Base-by-base conservation (phyloP, 257 asterid species). In the Solanum dulcamara region DNA sequence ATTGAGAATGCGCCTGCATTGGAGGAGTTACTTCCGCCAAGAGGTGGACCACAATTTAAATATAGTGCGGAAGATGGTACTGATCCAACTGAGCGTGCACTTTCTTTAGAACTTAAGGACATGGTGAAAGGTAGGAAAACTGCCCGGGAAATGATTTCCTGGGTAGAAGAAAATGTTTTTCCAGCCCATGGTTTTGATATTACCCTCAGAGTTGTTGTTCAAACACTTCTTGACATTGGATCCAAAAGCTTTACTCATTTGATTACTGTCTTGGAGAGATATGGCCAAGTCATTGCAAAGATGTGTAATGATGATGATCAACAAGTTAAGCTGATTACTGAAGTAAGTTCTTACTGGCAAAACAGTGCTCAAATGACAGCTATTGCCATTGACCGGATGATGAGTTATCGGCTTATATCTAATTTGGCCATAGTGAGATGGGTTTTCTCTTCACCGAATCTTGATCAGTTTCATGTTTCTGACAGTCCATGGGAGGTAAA, bases 401-500 rank as follows among this genome's bases (percentile, higher is more conserved):
- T 97, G 99, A 97, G 98, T 71, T 97, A 97, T 90, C 98, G 98
- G 85, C 95, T 97, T 89, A 83, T 97, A 85, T 94, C 98, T 48
- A 97, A 97, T 87, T 89, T 97, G 91, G 98, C 98, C 57, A 93
- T 97, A 83, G 96, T 97, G 87, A 93, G 91, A 94, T 97, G 99
- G 99, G 97, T 97, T 89, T 97, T 97, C 91, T 92, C 93, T 57
- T 38, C 94, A 50, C 64, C 88, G 83, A 95, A 94, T 87, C 91
- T 89, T 57, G 87, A 88, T 62, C 98, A 89, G 48, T 95, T 97
- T 95, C 99, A 97, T 85, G 74, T 88, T 84, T 95, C 97, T 80
- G 98, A 97, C 89, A 96, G 93, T 74, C 96, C 97, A 80, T 97
- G 99, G 99, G 99, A 97, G 99, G 99, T 95, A 92, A 50, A 42